These are phyloP conservation scores for Saturnispora halmiae DNA, from an alignment of 805 yeast genomes.

Conservation along the genomic window DNA sequence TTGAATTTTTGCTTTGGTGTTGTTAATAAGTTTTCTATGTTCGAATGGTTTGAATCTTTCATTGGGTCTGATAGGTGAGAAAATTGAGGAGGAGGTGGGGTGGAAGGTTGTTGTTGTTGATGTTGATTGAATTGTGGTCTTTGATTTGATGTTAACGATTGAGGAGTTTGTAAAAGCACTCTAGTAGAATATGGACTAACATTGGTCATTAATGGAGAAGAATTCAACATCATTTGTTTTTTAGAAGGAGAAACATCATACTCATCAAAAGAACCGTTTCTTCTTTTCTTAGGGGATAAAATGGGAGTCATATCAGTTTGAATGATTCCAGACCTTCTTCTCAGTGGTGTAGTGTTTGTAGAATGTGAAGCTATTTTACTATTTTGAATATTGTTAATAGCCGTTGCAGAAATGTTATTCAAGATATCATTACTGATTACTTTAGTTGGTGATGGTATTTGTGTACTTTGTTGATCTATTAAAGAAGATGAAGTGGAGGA, in stretches of 20 bases:
- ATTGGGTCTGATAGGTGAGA: background rate
- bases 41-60: background rate
- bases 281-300: constrained; percentile 25
- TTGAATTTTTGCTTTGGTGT: constrained; percentile 25
- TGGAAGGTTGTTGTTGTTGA: constrained; percentile 17
- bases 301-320: constrained; percentile 11
- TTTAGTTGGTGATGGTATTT: constrained; percentile 15
- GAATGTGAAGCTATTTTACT: constrained; percentile 8
- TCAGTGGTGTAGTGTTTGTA: background rate
- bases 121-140: constrained; percentile 8
- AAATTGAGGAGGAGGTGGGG: constrained; percentile 24
- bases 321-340: background rate
- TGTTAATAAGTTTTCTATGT: constrained; percentile 17
- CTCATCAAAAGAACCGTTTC: constrained; percentile 14
- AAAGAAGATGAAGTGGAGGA: background rate
- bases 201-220: constrained; percentile 25
- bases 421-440: constrained; percentile 13
- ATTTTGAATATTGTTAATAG: constrained; percentile 15
- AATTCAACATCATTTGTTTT: constrained; percentile 20
- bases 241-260: constrained; percentile 23
- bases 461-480: background rate
- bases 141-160: constrained; percentile 13
- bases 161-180: constrained; percentile 15
- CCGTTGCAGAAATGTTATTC: constrained; percentile 16
- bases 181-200: constrained; percentile 17